Base-by-base conservation (phyloP, 2,329 filamentous ascomycete genomes). In the Arthrobotrys musiformis region DNA sequence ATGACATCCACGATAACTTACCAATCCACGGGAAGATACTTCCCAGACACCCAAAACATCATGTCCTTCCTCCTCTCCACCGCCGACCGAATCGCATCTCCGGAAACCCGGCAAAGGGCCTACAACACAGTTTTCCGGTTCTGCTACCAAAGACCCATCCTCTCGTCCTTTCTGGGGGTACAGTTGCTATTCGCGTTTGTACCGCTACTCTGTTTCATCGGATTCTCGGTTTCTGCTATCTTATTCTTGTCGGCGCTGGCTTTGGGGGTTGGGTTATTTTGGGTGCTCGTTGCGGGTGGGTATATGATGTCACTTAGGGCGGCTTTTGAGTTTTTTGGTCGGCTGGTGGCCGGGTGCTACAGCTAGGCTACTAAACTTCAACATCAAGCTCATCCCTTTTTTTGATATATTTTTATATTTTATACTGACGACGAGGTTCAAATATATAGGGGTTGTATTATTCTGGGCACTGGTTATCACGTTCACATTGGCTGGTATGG, bases 381-480 rank as follows among this genome's bases (percentile, higher is more conserved):
- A n/a, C n/a, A n/a, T n/a, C n/a, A n/a, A n/a, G n/a, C n/a, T n/a
- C n/a, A n/a, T n/a, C n/a, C n/a, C n/a, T n/a, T n/a, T n/a, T n/a
- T n/a, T n/a, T n/a, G n/a, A n/a, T n/a, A 7, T 15, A 15, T 11
- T 56, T 22, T 46, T 46, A 1, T 40, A 48, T 9, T 11, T 17
- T 40, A 60, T 58, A 30, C 62, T 56, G 2, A 75, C 17, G 24
- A 28, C 3, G 9, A 4, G 17, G 6, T 11, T 37, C 19, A 4
- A 9, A 24, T 40, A 4, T 1, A 1, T 48, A 77, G 73, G 40
- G 9, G 33, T 70, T 6, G 17, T 77, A 13, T 24, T 77, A n/a
- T 77, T 77, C 30, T 70, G 73, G 73, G 60, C 73, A 4, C 26
- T 77, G 22, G 52, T 77, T 15, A 30, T 77, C n/a, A 70, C 73